Conservation (phyloP, 345 rosid species). For the Salix suchowensis region DNA sequence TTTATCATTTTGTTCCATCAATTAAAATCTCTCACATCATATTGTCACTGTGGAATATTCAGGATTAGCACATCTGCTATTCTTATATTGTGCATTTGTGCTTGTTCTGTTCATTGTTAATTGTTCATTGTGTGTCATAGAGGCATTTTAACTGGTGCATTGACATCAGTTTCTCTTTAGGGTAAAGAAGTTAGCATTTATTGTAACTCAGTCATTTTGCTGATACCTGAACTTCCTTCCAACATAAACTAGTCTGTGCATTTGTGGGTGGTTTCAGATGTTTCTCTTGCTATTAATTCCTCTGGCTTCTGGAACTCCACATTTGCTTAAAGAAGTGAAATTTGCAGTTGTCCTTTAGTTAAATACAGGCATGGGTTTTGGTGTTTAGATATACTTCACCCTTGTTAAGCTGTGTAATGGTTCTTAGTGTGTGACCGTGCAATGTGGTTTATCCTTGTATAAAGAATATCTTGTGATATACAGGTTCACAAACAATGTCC, state of each 20-base stretch:
- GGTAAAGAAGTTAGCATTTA: too few species aligned
- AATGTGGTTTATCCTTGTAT: background rate
- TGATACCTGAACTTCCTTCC: background rate
- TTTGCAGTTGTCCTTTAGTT: background rate
- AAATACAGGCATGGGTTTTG: background rate
- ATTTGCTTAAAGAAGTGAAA: background rate
- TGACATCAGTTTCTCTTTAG: background rate
- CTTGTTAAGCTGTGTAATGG: background rate
- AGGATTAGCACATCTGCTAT: background rate
- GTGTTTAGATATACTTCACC: background rate
- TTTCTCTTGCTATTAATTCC: background rate
- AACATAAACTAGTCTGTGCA: background rate
- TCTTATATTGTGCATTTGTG: background rate
- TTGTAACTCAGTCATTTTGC: background rate
- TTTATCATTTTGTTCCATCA: background rate
- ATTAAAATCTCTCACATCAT: background rate
- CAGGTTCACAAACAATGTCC: constrained; percentile 93
- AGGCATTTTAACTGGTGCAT: background rate
- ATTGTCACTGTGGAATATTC: background rate
- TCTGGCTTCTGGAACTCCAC: background rate
- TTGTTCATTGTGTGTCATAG: background rate
- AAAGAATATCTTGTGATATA: constrained; percentile 9
- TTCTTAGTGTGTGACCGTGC: background rate
- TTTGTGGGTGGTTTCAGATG: background rate
- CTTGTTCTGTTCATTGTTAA: background rate